These are phyloP conservation scores for Diaporthe humulicola DNA, from an alignment of 2,329 filamentous ascomycete genomes.

Conservation along the genomic window DNA sequence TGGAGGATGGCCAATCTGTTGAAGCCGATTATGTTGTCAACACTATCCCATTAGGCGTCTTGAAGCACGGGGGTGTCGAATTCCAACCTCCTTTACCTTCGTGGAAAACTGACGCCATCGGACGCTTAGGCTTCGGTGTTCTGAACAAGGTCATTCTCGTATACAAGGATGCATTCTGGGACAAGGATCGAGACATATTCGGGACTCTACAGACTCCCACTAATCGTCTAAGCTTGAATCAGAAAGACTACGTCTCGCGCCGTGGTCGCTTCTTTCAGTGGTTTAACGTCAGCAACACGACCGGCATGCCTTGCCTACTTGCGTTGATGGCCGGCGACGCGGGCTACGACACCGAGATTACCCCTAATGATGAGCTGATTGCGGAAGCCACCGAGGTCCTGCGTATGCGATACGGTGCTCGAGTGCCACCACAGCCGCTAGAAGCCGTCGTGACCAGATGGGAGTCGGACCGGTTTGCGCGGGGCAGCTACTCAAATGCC, in stretches of 20 bases:
- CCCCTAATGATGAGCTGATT: constrained; percentile 81
- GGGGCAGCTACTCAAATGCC: constrained; percentile 95
- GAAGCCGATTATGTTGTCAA: constrained; percentile 93
- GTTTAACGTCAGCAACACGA: constrained; percentile 94
- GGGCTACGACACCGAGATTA: constrained; percentile 86
- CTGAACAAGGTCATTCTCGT: constrained; percentile 96
- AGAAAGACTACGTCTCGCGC: constrained; percentile 82
- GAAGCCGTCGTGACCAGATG: constrained; percentile 94
- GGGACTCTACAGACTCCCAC: constrained; percentile 85
- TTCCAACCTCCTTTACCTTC: constrained; percentile 92
- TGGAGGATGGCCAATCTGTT: constrained; percentile 80
- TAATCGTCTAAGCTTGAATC: constrained; percentile 77
- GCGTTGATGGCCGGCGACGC: constrained; percentile 97
- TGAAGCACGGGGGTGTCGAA: constrained; percentile 85
- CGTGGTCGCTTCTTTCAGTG: constrained; percentile 97
- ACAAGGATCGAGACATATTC: constrained; percentile 90
- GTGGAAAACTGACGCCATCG: constrained; percentile 86
- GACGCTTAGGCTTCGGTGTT: constrained; percentile 89
- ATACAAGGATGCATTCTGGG: constrained; percentile 93
- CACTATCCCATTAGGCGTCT: constrained; percentile 89
- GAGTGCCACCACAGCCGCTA: constrained; percentile 78
- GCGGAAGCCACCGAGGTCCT: constrained; percentile 85
- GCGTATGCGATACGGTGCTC: constrained; percentile 77
- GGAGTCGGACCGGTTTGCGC: constrained; percentile 91
- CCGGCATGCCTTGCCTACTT: constrained; percentile 87